phyloP scores from a whole-genome alignment of 2,329 filamentous ascomycete genomes.

The Simplicillium aogashimaense region DNA sequence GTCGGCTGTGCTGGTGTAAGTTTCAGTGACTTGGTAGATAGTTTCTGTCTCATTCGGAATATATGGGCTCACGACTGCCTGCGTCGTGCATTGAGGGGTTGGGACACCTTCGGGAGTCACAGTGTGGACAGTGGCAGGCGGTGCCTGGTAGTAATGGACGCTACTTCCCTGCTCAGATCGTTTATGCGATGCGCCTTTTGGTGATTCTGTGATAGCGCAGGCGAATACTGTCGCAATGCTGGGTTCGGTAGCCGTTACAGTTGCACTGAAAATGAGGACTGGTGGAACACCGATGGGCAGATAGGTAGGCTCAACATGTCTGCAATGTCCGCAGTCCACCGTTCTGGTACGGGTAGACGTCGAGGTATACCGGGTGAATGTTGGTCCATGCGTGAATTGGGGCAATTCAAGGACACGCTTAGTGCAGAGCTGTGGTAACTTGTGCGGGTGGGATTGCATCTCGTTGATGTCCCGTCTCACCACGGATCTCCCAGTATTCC shows the following conservation, averaged over 20 bases:
- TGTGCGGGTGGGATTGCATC: no score
- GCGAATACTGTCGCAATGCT: slow-evolving; percentile 6
- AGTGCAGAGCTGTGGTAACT: slow-evolving; percentile 5
- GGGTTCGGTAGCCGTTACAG: slow-evolving; percentile 10
- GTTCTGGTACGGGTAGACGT: slow-evolving; percentile 12
- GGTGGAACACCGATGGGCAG: slow-evolving; percentile 10
- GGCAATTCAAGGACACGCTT: slow-evolving; percentile 3
- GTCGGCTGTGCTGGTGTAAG: slow-evolving; percentile 3
- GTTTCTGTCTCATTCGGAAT: slow-evolving; percentile 6
- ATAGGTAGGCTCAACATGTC: slow-evolving; percentile 1
- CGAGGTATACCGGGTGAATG: slow-evolving; percentile 13
- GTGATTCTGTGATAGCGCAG: slow-evolving; percentile 4
- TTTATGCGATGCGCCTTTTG: background rate
- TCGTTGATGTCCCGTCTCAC: no score
- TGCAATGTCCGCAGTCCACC: slow-evolving; percentile 17
- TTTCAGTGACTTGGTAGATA: slow-evolving; percentile 5
- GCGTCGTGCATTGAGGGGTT: slow-evolving; percentile 5
- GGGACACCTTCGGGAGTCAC: slow-evolving; percentile 1
- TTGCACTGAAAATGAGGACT: slow-evolving; percentile 12
- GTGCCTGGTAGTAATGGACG: background rate
- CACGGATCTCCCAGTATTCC: no score
- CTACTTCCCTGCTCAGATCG: background rate
- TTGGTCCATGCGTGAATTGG: slow-evolving; percentile 11
- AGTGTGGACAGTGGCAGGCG: background rate
- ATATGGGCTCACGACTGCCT: slow-evolving; percentile 1